These are phyloP conservation scores for Cucurbita argyrosperma DNA, from an alignment of 306 rosid species.

Conservation along the genomic window DNA sequence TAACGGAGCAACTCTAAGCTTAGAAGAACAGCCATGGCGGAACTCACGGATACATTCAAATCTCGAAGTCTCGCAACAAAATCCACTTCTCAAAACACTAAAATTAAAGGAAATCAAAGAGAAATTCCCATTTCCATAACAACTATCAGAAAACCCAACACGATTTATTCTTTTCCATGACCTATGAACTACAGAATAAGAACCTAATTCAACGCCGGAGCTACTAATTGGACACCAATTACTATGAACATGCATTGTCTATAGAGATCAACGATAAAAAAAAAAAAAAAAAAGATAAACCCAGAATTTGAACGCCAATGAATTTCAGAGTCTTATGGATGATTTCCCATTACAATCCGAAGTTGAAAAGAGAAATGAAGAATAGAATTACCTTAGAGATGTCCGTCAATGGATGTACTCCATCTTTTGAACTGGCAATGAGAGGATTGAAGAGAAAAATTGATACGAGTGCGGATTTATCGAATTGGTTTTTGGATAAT, in stretches of 20 bases:
- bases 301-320: not conserved
- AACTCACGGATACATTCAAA: conserved; percentile 32
- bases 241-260: conserved; percentile 35
- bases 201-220: conserved; percentile 20
- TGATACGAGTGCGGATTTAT: not conserved
- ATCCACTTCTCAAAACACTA: conserved; percentile 13
- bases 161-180: conserved; percentile 23
- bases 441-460: not conserved
- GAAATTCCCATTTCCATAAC: conserved; percentile 9
- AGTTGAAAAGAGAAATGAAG: not conserved
- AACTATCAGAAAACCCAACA: conserved; percentile 24
- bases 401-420: not conserved
- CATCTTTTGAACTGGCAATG: not conserved
- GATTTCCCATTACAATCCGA: not conserved
- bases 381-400: not conserved
- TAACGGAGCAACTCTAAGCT: conserved; percentile 22
- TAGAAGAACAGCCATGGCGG: conserved; percentile 20
- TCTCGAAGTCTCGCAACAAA: conserved; percentile 17
- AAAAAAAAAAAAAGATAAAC: not conserved
- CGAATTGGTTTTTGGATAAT: not conserved
- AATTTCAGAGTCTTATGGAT: not conserved
- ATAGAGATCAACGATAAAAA: not conserved
- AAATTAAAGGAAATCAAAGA: conserved; percentile 19
- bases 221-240: conserved; percentile 19
- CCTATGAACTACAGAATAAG: conserved; percentile 11